Conservation (phyloP, 1,284 basidiomycete species). For the Fistulina hepatica region DNA sequence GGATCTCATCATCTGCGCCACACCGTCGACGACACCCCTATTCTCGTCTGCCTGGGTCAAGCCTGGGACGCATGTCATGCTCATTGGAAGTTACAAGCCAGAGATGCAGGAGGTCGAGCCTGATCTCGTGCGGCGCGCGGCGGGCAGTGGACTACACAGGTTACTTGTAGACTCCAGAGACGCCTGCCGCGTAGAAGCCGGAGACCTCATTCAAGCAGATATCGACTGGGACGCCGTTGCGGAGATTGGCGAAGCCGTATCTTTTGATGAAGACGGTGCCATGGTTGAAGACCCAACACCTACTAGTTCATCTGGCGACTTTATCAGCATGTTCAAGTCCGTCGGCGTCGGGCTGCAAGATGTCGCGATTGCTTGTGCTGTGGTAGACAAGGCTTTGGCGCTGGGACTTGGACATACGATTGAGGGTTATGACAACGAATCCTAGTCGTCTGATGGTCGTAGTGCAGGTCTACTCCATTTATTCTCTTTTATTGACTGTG, state of each 20-base stretch:
- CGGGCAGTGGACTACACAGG: no score
- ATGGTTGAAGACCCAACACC: slow-evolving; percentile 19
- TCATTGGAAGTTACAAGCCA: slow-evolving; percentile 79
- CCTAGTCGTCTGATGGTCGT: no score
- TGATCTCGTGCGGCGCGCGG: slow-evolving; percentile 37
- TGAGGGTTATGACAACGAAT: slow-evolving; percentile 18
- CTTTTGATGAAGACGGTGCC: slow-evolving; percentile 17
- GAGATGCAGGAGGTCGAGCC: slow-evolving; percentile 68
- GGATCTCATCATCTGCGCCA: slow-evolving; percentile 65
- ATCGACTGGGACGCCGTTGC: slow-evolving; percentile 29
- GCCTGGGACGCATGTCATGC: slow-evolving; percentile 56
- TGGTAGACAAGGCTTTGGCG: slow-evolving; percentile 29
- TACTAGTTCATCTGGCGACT: no score
- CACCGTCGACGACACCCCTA: slow-evolving; percentile 59
- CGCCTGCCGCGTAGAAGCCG: slow-evolving; percentile 64
- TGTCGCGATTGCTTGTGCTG: slow-evolving; percentile 50
- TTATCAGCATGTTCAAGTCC: slow-evolving; percentile 67
- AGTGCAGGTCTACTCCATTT: no score
- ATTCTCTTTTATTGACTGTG: no score
- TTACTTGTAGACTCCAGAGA: slow-evolving; percentile 65
- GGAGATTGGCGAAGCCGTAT: slow-evolving; percentile 54
- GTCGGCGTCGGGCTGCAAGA: slow-evolving; percentile 72
- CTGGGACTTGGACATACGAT: slow-evolving; percentile 20
- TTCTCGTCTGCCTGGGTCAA: slow-evolving; percentile 56
- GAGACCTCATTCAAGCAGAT: slow-evolving; percentile 57